These are phyloP conservation scores for Phycomyces blakesleeanus DNA, from an alignment of 192 early-diverging fungal genomes.

Conservation along the genomic window DNA sequence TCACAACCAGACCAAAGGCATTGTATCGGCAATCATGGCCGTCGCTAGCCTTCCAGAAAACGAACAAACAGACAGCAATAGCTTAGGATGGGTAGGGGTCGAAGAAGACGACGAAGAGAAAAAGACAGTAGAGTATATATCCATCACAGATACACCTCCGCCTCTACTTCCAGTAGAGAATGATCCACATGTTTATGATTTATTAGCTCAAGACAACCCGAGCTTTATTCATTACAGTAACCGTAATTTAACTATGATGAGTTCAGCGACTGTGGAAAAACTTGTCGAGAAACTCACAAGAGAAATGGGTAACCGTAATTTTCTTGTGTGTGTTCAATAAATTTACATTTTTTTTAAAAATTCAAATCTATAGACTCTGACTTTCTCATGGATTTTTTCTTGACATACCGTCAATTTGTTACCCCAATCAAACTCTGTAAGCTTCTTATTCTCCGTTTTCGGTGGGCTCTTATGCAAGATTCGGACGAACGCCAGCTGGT, in stretches of 20 bases:
- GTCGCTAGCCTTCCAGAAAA: neutral
- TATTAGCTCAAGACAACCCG: conserved; percentile 22
- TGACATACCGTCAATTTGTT: conserved; percentile 52
- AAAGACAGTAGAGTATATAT: neutral
- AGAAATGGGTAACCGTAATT: conserved; percentile 41
- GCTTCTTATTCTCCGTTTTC: conserved; percentile 47
- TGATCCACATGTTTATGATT: conserved; percentile 41
- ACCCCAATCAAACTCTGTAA: conserved; percentile 51
- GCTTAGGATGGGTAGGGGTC: conserved; percentile 16
- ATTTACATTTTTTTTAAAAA: conserved; percentile 2
- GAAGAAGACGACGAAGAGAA: neutral
- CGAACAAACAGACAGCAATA: neutral
- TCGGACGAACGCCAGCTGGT: conserved; percentile 39
- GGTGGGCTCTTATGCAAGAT: conserved; percentile 48
- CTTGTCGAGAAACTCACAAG: conserved; percentile 54
- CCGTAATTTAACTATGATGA: conserved; percentile 18
- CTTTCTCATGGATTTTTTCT: conserved; percentile 50
- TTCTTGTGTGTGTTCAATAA: neutral
- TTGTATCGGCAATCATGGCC: conserved; percentile 22
- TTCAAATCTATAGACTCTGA: conserved; percentile 38
- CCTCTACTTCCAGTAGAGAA: conserved; percentile 35
- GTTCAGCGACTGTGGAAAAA: conserved; percentile 49
- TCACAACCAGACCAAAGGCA: conserved; percentile 10
- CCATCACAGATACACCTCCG: neutral
- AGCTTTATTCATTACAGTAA: conserved; percentile 39